Base-by-base conservation (phyloP, 257 asterid genomes). In the Oldenlandia corymbosa region DNA sequence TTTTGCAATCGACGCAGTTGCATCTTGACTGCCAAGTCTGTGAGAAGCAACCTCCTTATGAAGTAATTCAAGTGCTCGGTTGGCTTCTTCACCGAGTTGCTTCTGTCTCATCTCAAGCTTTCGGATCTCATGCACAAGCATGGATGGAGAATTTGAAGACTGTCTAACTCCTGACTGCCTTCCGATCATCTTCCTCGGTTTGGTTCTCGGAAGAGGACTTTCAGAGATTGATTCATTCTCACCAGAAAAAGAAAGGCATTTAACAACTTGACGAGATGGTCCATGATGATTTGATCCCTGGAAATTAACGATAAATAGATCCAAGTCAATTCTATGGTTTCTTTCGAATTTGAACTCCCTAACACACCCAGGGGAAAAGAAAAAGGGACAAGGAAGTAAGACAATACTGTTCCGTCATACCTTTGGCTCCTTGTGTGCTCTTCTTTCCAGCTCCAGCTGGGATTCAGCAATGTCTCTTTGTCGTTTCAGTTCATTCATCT, bases 11-110 rank as follows among this genome's bases (percentile, higher is more conserved):
- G 88, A 66, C 37, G 83, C 90, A 28, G 84, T 85, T 20, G 92
- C 75, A 53, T 83, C 95, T 65, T 73, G 85, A 71, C 80, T 73
- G 45, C 96, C 99, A 48, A 69, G 73, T 70, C 80, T 81, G 73
- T 87, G 97, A 21, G 97, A 77, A 67, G 91, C 70, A 58, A 93
- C 90, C 77, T 93, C 99, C 72, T 87, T 90, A 76, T 89, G 96
- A 67, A 93, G 96, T 41, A 93, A 86, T 66, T 93, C 97, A 27
- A 93, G 77, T 65, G 99, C 96, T 60, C 72, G 95, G 53, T 79
- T 93, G 62, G 97, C 99, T 81, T 93, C 97, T 28, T 90, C 88
- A 9, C 99, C 99, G 43, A 93, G 94, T 79, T 90, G 96, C 74
- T 83, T 84, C 73, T 85, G 97, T 68, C 92, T 79, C 79, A 80